phyloP scores from a whole-genome alignment of 2,329 filamentous ascomycete genomes.

The Paraconiothyrium brasiliense region DNA sequence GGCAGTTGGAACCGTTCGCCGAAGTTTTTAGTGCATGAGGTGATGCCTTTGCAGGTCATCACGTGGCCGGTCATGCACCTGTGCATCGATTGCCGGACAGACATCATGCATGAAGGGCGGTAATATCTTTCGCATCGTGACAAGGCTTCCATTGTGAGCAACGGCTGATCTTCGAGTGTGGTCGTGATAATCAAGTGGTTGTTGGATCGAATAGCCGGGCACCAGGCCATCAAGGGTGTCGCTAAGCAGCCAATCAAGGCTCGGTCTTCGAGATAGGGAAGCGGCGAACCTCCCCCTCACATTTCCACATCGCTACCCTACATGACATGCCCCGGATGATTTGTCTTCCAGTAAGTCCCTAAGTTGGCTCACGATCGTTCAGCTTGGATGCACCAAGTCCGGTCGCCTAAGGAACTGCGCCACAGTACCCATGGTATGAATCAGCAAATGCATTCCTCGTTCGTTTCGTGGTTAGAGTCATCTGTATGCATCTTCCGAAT shows the following conservation, averaged over 20 bases:
- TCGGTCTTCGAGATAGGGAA: background rate
- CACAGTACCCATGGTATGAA: constrained; percentile 1
- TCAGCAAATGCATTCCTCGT: constrained; percentile 4
- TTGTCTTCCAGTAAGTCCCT: background rate
- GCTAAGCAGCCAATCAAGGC: constrained; percentile 6
- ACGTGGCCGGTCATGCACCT: too few relatives aligned
- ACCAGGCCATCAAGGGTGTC: constrained; percentile 1
- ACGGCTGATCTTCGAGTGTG: background rate
- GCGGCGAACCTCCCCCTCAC: background rate
- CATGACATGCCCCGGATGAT: too few relatives aligned
- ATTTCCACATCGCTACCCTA: too few relatives aligned
- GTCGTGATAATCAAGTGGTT: background rate
- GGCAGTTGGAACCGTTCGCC: too few relatives aligned
- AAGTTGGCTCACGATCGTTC: background rate
- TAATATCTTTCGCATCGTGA: background rate
- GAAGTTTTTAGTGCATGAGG: too few relatives aligned
- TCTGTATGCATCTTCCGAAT: too few relatives aligned
- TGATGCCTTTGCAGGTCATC: too few relatives aligned
- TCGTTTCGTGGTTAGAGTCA: background rate
- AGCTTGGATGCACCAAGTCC: background rate
- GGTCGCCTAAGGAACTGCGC: background rate
- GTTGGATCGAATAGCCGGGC: constrained; percentile 5
- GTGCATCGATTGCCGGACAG: background rate
- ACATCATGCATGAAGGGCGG: background rate
- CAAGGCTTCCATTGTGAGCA: background rate